These are phyloP conservation scores for Fusarium stilboides DNA, from an alignment of 2,329 filamentous ascomycete species.

Conservation along the genomic window DNA sequence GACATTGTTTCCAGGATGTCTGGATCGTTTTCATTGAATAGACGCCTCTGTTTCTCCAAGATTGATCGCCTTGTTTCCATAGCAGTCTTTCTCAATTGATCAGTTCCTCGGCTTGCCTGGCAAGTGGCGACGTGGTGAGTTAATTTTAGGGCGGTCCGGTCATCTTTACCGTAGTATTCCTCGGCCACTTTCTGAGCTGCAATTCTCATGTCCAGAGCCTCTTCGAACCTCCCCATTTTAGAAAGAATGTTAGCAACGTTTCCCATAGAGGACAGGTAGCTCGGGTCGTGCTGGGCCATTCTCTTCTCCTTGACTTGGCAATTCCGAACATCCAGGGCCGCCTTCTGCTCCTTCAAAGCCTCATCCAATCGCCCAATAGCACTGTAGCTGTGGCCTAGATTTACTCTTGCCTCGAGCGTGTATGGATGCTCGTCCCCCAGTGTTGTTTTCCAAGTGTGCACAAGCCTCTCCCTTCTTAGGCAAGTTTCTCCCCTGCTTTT, in stretches of 20 bases:
- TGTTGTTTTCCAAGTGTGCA: not conserved
- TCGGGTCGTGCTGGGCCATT: not conserved
- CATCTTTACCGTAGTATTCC: not conserved
- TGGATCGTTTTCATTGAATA: not conserved
- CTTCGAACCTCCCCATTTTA: not conserved
- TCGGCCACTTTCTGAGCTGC: not conserved
- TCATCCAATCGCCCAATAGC: not conserved
- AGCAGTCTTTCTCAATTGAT: not conserved
- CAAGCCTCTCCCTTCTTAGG: not conserved
- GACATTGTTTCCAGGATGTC: not conserved
- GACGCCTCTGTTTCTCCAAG: not conserved
- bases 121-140: not conserved
- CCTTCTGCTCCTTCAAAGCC: not conserved
- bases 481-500: not conserved
- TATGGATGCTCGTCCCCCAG: not conserved
- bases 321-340: not conserved
- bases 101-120: not conserved
- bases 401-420: not conserved
- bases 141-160: not conserved
- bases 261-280: not conserved
- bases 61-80: not conserved
- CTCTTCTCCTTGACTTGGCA: not conserved
- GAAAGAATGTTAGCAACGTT: not conserved
- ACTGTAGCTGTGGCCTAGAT: not conserved
- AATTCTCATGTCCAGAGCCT: not conserved